Conservation (phyloP, 202 grass and related monocot species). For the Cymbopogon flexuosus region DNA sequence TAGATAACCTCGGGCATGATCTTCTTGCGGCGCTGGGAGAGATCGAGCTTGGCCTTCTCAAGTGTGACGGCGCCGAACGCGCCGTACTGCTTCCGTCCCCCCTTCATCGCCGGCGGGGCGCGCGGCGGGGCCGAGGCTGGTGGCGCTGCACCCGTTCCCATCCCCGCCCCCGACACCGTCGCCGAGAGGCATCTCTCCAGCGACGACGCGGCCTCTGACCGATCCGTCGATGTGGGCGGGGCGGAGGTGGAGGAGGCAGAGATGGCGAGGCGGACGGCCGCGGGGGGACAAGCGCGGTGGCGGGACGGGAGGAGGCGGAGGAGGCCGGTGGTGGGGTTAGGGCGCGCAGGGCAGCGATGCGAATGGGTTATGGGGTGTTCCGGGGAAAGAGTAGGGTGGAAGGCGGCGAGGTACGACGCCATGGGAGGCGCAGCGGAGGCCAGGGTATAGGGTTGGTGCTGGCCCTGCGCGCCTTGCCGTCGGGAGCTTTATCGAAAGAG, state of each 20-base stretch:
- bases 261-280: slow-evolving; percentile 15
- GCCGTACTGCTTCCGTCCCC: slow-evolving; percentile 53
- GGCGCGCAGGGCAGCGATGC: slow-evolving; percentile 21
- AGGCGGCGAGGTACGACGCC: slow-evolving; percentile 48
- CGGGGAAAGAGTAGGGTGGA: slow-evolving; percentile 31
- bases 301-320: slow-evolving; percentile 32
- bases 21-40: slow-evolving; percentile 52
- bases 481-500: slow-evolving; percentile 41
- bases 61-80: slow-evolving; percentile 59
- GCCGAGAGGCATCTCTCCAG: slow-evolving; percentile 46
- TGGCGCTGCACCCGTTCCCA: not conserved
- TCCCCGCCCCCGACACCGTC: not conserved
- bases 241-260: slow-evolving; percentile 25
- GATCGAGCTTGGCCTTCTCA: slow-evolving; percentile 67
- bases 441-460: slow-evolving; percentile 2
- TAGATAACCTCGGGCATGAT: slow-evolving; percentile 52
- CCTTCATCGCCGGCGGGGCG: slow-evolving; percentile 47
- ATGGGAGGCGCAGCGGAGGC: slow-evolving; percentile 28
- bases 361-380: not conserved
- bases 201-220: slow-evolving; percentile 24
- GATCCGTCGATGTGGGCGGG: slow-evolving; percentile 1
- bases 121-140: slow-evolving; percentile 18
- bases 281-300: not conserved
- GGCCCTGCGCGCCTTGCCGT: slow-evolving; percentile 4
- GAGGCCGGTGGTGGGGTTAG: slow-evolving; percentile 35